These are phyloP conservation scores for Mycena leptocephala DNA, from an alignment of 768 basidiomycete genomes.

Conservation along the genomic window DNA sequence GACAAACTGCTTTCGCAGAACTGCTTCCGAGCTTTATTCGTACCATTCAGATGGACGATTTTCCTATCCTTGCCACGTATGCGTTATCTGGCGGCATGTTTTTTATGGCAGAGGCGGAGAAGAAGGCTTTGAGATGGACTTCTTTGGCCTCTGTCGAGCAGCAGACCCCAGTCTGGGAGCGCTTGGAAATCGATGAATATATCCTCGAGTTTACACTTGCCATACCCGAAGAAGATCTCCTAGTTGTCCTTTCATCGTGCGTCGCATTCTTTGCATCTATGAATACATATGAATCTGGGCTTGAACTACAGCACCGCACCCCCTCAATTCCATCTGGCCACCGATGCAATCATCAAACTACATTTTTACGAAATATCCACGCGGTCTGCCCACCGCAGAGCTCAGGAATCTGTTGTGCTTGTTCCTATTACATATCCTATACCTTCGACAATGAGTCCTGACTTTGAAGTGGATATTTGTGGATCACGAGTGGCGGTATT, in stretches of 20 bases:
- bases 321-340: neutral
- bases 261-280: too few species aligned
- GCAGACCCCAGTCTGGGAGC: neutral
- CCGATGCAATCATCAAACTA: neutral
- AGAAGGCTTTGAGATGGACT: neutral
- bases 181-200: neutral
- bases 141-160: too few species aligned
- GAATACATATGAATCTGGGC: neutral
- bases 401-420: neutral
- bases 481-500: neutral
- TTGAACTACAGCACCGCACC: neutral
- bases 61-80: neutral
- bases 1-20: neutral
- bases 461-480: neutral
- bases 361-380: constrained; percentile 1
- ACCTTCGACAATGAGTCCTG: too few species aligned
- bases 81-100: constrained; percentile 10
- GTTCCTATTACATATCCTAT: too few species aligned
- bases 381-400: neutral
- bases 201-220: neutral
- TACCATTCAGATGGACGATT: neutral
- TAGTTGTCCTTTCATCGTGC: neutral
- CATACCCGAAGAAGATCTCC: constrained; percentile 2
- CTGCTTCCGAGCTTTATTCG: neutral
- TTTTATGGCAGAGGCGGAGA: neutral